Evolutionary conservation across 345 rosid genomes (phyloP), one percentile per base, ranked within the genome.

Genomic region (Raphanus sativus): DNA sequence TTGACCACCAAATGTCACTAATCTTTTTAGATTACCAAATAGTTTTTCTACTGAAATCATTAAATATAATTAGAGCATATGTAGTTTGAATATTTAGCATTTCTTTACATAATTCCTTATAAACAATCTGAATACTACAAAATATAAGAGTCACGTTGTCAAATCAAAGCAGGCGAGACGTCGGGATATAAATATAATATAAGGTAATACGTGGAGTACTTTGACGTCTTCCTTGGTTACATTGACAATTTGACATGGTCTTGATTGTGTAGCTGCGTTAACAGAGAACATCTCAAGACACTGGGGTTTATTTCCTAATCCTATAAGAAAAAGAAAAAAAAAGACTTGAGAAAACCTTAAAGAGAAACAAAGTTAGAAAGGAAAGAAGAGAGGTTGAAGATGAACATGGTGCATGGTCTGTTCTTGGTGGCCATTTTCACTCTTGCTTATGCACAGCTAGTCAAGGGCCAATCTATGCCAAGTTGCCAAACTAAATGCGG

Each of bases 401-500:
- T 50, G 72, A 52, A 2, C 4, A 38, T 29, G 45, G 25, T 68
- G 15, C 61, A 15, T 8, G 28, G 17, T 30, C 29, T 30, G 28
- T 50, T 50, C 62, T 52, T 69, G 5, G 17, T 69, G 16, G 72
- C 72, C 2, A 15, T 30, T 16, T 52, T 30, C 28, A 15, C 28
- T 11, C 24, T 42, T 12, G 56, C 36, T 3, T n/a, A 6, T 25
- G 11, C 4, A 45, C 45, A 38, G 12, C 45, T 38, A n/a, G 52
- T 4, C 3, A 12, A 45, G 13, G 52, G 52, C 13, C 52, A 38
- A 42, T 21, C 73, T 16, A 34, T 25, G 45, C 75, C 16, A 0
- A 25, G 24, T 29, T 85, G 86, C 70, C 29, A 1, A 4, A 21
- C 3, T 0, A 59, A 6, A 0, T 84, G 89, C 28, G 89, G 86